Percentiles rank a stretch among this genome's conserved stretches.
Evolutionary conservation across 2,329 filamentous ascomycete genomes (phyloP).

Genomic region (Monilinia laxa): DNA sequence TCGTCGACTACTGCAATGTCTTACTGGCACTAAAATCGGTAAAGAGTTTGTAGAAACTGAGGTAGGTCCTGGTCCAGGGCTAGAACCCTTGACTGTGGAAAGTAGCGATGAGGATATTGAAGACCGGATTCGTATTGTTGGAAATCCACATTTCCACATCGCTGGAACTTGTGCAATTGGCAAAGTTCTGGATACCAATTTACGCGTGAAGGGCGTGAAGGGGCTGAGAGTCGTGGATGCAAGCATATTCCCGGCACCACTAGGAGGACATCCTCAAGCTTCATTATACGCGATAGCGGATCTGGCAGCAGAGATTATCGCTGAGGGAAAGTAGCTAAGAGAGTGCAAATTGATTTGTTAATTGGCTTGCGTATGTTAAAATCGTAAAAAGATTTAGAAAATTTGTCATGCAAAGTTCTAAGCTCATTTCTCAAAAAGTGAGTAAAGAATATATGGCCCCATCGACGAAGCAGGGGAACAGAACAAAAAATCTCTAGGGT

Average conservation of each 20-base stretch:
- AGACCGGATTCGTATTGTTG: background rate
- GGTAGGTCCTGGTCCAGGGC: background rate
- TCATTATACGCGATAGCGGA: slow-evolving; percentile 12
- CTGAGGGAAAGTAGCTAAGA: background rate
- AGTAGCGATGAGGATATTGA: background rate
- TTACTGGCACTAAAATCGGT: background rate
- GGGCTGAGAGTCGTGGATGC: slow-evolving; percentile 61
- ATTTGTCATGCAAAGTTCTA: no score
- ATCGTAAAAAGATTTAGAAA: no score
- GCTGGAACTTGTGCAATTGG: background rate
- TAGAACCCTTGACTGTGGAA: background rate
- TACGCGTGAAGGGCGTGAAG: slow-evolving; percentile 51
- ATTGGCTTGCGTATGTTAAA: background rate
- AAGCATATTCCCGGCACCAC: slow-evolving; percentile 52
- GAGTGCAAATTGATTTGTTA: background rate
- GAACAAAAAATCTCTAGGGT: no score
- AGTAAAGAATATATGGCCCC: no score
- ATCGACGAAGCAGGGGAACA: no score
- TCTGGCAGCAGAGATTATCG: background rate
- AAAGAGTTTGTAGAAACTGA: background rate
- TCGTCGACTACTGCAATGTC: background rate
- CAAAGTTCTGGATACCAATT: background rate
- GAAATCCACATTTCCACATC: background rate
- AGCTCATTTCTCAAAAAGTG: no score
- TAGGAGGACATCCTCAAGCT: slow-evolving; percentile 40